Conservation (phyloP, 768 basidiomycete species). For the Tricholomella constricta region DNA sequence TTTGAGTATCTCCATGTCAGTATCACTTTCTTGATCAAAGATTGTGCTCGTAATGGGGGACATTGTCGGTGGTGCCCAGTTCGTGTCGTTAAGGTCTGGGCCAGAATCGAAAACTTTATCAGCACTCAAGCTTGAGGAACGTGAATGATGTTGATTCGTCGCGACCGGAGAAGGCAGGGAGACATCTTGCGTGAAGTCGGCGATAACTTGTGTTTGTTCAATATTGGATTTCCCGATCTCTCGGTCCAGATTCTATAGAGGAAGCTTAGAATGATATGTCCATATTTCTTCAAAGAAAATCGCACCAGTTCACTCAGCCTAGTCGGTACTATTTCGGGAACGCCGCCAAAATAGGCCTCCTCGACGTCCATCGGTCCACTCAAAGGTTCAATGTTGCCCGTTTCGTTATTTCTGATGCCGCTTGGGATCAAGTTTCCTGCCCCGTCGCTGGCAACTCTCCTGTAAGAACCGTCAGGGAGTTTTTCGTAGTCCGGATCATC, state of each 20-base stretch:
- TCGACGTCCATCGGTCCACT: slow-evolving; percentile 30
- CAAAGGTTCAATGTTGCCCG: slow-evolving; percentile 52
- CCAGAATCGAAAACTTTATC: slow-evolving; percentile 9
- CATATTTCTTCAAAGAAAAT: background rate
- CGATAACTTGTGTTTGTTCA: slow-evolving; percentile 47
- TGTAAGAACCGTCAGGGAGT: slow-evolving; percentile 39
- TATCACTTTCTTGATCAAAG: slow-evolving; percentile 22
- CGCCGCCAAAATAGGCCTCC: slow-evolving; percentile 54
- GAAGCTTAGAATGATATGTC: background rate
- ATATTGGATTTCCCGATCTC: slow-evolving; percentile 24
- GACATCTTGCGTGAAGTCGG: slow-evolving; percentile 12
- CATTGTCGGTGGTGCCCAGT: slow-evolving; percentile 11
- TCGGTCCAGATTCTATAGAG: slow-evolving; percentile 12
- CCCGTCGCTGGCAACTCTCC: slow-evolving; percentile 16
- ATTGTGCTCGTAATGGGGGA: slow-evolving; percentile 15
- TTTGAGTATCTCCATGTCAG: slow-evolving; percentile 43
- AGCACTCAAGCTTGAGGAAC: slow-evolving; percentile 2
- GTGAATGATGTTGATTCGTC: background rate
- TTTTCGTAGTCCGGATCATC: slow-evolving; percentile 50
- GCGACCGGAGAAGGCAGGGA: slow-evolving; percentile 7
- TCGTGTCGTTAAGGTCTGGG: too few relatives aligned
- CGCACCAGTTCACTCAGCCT: slow-evolving; percentile 60
- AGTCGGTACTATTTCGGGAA: slow-evolving; percentile 51
- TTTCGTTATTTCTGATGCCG: slow-evolving; percentile 55
- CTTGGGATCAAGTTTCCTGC: slow-evolving; percentile 43